Evolutionary conservation across 1,139 yeast genomes (phyloP).

Genomic region (Zygoascus hellenicus): DNA sequence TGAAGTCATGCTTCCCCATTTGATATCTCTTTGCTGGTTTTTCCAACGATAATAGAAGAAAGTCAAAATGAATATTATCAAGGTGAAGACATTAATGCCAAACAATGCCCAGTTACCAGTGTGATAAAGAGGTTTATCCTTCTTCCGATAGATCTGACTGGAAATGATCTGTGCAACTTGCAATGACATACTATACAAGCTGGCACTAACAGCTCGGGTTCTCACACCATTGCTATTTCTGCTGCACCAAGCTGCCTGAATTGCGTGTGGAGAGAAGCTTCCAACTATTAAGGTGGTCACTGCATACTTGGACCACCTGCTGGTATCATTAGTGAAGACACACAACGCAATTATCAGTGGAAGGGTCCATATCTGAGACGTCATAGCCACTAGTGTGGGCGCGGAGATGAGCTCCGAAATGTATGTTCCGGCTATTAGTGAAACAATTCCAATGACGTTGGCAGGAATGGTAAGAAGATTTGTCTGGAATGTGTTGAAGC

Average conservation of each 20-base stretch:
- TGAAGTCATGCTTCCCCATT: constrained; percentile 45
- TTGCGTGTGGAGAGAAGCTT: constrained; percentile 46
- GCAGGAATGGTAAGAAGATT: constrained; percentile 51
- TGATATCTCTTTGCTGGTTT: constrained; percentile 41
- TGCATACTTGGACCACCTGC: constrained; percentile 47
- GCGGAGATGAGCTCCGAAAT: constrained; percentile 43
- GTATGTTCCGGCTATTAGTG: constrained; percentile 39
- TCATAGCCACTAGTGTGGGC: constrained; percentile 32
- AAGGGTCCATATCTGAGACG: constrained; percentile 35
- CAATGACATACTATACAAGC: constrained; percentile 56
- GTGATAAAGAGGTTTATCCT: constrained; percentile 54
- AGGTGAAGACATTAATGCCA: constrained; percentile 34
- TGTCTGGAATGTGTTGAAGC: constrained; percentile 50
- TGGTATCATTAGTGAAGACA: constrained; percentile 13
- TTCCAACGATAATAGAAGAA: constrained; percentile 42
- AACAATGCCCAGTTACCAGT: constrained; percentile 48
- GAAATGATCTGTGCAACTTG: constrained; percentile 51
- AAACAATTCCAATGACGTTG: constrained; percentile 28
- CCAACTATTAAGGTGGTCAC: constrained; percentile 45
- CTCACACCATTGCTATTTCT: constrained; percentile 55
- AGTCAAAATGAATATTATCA: constrained; percentile 21
- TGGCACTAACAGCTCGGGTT: constrained; percentile 54
- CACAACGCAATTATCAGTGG: constrained; percentile 36
- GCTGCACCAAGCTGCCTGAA: constrained; percentile 55
- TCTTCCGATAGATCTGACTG: constrained; percentile 49